Evolutionary conservation across 352 stramenopile species (phyloP).

Genomic region (Pythium guiyangense): DNA sequence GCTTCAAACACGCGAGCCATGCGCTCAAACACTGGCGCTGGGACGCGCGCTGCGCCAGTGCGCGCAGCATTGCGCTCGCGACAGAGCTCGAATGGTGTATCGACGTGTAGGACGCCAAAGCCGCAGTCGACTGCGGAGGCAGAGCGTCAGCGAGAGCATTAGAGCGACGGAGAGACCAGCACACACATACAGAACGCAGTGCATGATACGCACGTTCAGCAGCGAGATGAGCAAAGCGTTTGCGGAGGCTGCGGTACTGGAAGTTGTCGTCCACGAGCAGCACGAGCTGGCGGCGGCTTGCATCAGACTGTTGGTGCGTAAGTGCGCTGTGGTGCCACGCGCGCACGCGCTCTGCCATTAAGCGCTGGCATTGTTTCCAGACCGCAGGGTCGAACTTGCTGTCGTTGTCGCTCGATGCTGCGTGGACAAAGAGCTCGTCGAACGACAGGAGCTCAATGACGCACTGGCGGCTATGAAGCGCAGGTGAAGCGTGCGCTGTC

Average conservation of each 20-base stretch:
- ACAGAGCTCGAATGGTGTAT: slow-evolving; percentile 25
- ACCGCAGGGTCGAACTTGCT: slow-evolving; percentile 35
- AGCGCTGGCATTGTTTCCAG: slow-evolving; percentile 51
- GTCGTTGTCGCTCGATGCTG: not conserved
- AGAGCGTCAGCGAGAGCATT: slow-evolving; percentile 2
- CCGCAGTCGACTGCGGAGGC: slow-evolving; percentile 24
- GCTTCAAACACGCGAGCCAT: slow-evolving; percentile 51
- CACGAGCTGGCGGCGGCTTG: slow-evolving; percentile 20
- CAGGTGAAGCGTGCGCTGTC: not conserved
- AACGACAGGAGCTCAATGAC: slow-evolving; percentile 43
- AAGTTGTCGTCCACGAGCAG: slow-evolving; percentile 76
- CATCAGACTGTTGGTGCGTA: not conserved
- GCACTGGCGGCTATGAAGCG: not conserved
- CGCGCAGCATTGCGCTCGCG: slow-evolving; percentile 36
- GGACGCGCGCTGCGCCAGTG: slow-evolving; percentile 19
- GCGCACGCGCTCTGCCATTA: slow-evolving; percentile 32
- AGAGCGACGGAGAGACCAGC: not conserved
- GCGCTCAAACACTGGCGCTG: slow-evolving; percentile 34
- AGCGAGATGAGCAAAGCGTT: slow-evolving; percentile 59
- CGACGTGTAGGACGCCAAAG: slow-evolving; percentile 41
- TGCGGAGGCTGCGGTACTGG: slow-evolving; percentile 59
- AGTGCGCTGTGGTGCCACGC: slow-evolving; percentile 6
- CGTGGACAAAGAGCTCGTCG: slow-evolving; percentile 51
- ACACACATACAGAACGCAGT: not conserved
- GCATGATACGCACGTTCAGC: slow-evolving; percentile 23